Evolutionary conservation across 306 rosid species (phyloP), one percentile per base, ranked within the genome.

Genomic region (Arachis stenosperma): DNA sequence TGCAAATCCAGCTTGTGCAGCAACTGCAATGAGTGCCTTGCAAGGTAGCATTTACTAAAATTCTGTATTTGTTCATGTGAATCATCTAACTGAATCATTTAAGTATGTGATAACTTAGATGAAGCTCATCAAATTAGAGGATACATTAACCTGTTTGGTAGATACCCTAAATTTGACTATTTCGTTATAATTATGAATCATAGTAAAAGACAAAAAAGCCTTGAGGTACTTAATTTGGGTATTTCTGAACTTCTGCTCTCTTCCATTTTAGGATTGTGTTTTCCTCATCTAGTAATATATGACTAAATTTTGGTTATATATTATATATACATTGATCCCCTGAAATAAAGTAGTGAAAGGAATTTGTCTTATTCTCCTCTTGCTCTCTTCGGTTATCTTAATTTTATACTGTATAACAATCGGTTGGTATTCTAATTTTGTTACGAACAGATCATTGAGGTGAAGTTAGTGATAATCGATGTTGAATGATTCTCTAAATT

Each of bases 21-120:
- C 97, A 76, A 93, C 97, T 50, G 93, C 98, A 65, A 40, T 90
- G 97, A 90, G 90, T 81, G 98, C 96, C 50, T 83, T 90, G 86
- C 96, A 93, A 87, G 97, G 97, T 88, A 84, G 64, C 37, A 36
- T 67, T 57, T 70, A 33, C 48, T 14, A 30, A 70, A 66, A 40
- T 65, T 62, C 67, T 70, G 7, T 60, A 43, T 50, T 67, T 66
- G 41, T 55, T 42, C 56, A 2, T 27, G 27, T 46, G 7, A 46
- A 22, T 68, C 8, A 22, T 22, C 27, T 22, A 22, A 22, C 27
- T 22, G 27, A 22, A 22, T 22, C 27, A 22, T 17, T 48, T 61
- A 27, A 30, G 30, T 27, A 41, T 29, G 44, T n/a, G 29, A 33
- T 30, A 56, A 22, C 40, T 8, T 48, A 22, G 27, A 22, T 22